Percentiles rank a stretch among this genome's conserved stretches.
Conservation (phyloP, 148 eudicot species). For the Cornus controversa region DNA sequence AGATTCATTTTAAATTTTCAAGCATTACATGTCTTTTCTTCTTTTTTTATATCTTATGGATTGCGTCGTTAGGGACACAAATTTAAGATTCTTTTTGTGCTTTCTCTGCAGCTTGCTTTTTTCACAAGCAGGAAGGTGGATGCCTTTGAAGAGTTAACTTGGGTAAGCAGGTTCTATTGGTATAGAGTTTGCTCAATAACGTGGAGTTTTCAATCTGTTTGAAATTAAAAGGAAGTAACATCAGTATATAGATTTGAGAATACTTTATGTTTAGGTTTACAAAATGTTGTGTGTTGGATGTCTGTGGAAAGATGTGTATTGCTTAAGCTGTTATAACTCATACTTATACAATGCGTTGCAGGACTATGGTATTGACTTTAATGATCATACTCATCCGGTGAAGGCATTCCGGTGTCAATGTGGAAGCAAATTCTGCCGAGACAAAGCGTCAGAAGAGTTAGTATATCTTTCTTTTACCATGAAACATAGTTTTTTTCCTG, state of each 20-base stretch:
- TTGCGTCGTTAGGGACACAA: background rate
- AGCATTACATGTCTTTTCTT: background rate
- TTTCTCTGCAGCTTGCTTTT: background rate
- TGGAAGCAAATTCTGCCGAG: conserved; percentile 46
- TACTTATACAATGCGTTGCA: conserved; percentile 14
- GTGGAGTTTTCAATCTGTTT: background rate
- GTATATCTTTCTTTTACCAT: conserved; percentile 9
- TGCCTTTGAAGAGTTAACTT: conserved; percentile 1
- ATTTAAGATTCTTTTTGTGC: background rate
- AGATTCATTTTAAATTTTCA: background rate
- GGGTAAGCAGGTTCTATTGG: background rate
- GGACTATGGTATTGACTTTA: conserved; percentile 62
- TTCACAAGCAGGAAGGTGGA: background rate
- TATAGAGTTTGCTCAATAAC: background rate
- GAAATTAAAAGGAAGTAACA: background rate
- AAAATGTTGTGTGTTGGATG: background rate
- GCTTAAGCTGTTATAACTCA: background rate
- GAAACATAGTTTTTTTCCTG: background rate
- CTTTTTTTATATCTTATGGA: background rate
- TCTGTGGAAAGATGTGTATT: background rate
- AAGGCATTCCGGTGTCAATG: conserved; percentile 57
- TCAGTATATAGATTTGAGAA: too few species aligned
- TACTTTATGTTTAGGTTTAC: background rate
- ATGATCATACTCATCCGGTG: conserved; percentile 45
- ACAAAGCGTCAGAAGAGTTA: conserved; percentile 30